These are phyloP conservation scores for Pilasporangium apinafurcum DNA, from an alignment of 352 stramenopile genomes.

Conservation along the genomic window DNA sequence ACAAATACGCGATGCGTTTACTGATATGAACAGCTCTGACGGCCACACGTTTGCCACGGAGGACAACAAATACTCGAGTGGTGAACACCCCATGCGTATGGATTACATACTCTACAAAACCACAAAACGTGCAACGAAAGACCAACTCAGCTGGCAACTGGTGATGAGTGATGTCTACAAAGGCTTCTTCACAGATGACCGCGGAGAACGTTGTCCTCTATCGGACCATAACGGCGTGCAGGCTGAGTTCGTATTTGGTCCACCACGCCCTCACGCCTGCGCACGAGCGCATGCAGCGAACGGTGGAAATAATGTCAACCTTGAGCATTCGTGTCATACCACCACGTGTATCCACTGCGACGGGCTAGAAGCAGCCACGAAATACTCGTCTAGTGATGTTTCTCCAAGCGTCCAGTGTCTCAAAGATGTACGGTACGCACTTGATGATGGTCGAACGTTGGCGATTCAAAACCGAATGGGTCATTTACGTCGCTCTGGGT, in stretches of 20 bases:
- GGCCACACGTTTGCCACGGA: conserved; percentile 68
- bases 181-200: conserved; percentile 58
- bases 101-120: conserved; percentile 81
- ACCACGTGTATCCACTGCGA: conserved; percentile 44
- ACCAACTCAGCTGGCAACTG: conserved; percentile 31
- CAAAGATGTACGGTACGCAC: conserved; percentile 33
- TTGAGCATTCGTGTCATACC: conserved; percentile 18
- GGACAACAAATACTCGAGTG: conserved; percentile 79
- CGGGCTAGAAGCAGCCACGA: conserved; percentile 14
- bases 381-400: conserved; percentile 11
- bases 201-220: conserved; percentile 53
- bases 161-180: conserved; percentile 68
- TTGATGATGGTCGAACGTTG: conserved; percentile 29
- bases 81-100: conserved; percentile 81
- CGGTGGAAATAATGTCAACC: conserved; percentile 18
- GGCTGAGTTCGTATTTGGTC: conserved; percentile 54
- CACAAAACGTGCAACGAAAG: conserved; percentile 2
- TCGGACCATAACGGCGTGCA: conserved; percentile 80
- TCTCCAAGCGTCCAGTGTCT: conserved; percentile 22
- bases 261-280: conserved; percentile 19
- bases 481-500: conserved; percentile 27
- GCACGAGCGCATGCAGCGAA: conserved; percentile 20
- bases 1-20: conserved; percentile 59
- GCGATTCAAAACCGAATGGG: conserved; percentile 28
- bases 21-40: conserved; percentile 54